Conservation (phyloP, 352 stramenopile genomes). For the Lagenidium giganteum region DNA sequence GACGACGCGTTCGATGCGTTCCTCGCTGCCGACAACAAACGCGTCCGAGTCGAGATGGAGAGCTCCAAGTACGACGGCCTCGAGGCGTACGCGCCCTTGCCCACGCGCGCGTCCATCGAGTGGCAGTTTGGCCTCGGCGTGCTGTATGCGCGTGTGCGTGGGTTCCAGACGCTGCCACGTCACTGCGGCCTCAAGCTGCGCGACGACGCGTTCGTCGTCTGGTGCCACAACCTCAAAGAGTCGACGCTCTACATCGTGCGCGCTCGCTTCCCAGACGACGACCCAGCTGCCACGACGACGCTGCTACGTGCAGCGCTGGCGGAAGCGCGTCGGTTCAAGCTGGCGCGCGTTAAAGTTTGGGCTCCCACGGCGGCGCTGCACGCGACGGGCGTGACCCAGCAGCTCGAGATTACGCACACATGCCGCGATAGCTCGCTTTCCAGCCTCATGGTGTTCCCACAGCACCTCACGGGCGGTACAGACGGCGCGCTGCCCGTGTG, state of each 20-base stretch:
- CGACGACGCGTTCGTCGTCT: conserved; percentile 41
- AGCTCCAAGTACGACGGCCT: conserved; percentile 13
- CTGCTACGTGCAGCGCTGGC: conserved; percentile 18
- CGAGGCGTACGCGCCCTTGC: conserved; percentile 38
- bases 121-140: conserved; percentile 64
- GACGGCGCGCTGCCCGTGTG: conserved; percentile 20
- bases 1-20: conserved; percentile 31
- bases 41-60: conserved; percentile 21
- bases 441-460: conserved; percentile 47
- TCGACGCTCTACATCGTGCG: conserved; percentile 43
- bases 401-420: conserved; percentile 23
- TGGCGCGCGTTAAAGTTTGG: conserved; percentile 43
- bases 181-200: conserved; percentile 35
- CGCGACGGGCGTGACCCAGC: conserved; percentile 12
- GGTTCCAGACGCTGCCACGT: conserved; percentile 25
- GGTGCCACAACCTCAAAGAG: conserved; percentile 53
- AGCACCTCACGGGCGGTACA: conserved; percentile 6
- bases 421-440: conserved; percentile 43
- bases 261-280: conserved; percentile 22
- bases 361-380: conserved; percentile 23
- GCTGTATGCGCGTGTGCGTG: conserved; percentile 31
- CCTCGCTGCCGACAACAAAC: conserved; percentile 28
- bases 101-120: conserved; percentile 49
- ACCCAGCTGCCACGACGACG: conserved; percentile 4
- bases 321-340: conserved; percentile 8